Evolutionary conservation across 805 yeast species (phyloP).

Genomic region (Zygosaccharomyces rouxii): DNA sequence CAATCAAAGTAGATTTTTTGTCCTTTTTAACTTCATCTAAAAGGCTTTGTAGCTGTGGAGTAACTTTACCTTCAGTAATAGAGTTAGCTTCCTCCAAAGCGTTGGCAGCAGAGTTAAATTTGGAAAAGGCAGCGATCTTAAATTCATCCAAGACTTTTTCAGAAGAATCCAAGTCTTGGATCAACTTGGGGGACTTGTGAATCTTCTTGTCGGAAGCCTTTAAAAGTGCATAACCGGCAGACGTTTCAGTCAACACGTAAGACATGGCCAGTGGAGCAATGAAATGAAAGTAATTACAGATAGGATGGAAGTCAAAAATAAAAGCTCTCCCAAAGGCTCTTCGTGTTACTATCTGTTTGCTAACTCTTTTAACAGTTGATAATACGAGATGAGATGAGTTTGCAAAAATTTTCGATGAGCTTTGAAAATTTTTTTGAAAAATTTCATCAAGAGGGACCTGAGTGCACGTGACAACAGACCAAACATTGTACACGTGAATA

Average conservation of each 20-base stretch:
- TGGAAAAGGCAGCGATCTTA: slow-evolving; percentile 92
- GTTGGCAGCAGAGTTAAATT: slow-evolving; percentile 88
- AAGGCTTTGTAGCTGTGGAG: slow-evolving; percentile 72
- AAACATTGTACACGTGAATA: neutral
- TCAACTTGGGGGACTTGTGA: slow-evolving; percentile 71
- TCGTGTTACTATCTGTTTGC: neutral
- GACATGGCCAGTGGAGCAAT: slow-evolving; percentile 47
- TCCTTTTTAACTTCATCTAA: slow-evolving; percentile 72
- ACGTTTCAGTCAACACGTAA: slow-evolving; percentile 91
- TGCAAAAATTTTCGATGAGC: slow-evolving; percentile 28
- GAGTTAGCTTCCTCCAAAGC: slow-evolving; percentile 95
- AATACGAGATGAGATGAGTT: neutral
- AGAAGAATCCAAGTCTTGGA: slow-evolving; percentile 73
- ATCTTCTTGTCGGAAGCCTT: slow-evolving; percentile 97
- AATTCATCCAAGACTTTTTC: slow-evolving; percentile 85
- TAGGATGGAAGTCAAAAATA: neutral
- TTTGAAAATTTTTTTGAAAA: slow-evolving; percentile 17
- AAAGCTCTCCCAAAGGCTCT: slow-evolving; percentile 3
- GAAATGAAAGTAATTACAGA: slow-evolving; percentile 2
- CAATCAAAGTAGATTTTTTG: slow-evolving; percentile 83
- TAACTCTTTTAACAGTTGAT: neutral
- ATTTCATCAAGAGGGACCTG: neutral
- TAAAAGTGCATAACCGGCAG: slow-evolving; percentile 97
- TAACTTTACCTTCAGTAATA: slow-evolving; percentile 88
- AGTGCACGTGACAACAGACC: neutral